Base-by-base conservation (phyloP, 2,329 filamentous ascomycete genomes). In the Erysiphe pulchra region DNA sequence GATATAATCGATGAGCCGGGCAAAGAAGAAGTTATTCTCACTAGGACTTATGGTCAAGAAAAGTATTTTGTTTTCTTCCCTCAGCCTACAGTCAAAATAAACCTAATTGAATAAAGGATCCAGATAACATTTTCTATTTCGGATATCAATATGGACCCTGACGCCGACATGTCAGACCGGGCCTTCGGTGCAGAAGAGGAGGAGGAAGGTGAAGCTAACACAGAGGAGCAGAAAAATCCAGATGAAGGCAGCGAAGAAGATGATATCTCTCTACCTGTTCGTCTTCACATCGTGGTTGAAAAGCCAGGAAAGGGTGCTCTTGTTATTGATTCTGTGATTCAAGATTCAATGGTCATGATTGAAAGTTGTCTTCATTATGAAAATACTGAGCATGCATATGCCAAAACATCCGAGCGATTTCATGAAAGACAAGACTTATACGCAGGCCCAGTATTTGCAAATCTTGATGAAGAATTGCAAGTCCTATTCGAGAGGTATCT, bases 401-500 rank as follows among this genome's bases (percentile, higher is more conserved):
- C 80, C 50, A 68, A 77, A 56, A 76, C 70, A 44, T 76, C 83
- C 51, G 84, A 92, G 57, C 71, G 75, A 59, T 74, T 80, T 53
- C 85, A 84, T 70, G 67, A 73, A 55, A 72, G 83, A 57, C 73
- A 80, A 61, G 75, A 76, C 51, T 63, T 85, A 53, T 98, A 95
- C 67, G 78, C 82, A 38, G 90, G 90, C 47, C 90, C 90, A 50
- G 81, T 84, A 46, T 95, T 94, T 62, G 78, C 76, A 64, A 92
- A 83, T 67, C 75, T 98, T 48, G 90, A 98, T 60, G 85, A 94
- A 66, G 87, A 95, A 60, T 73, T 98, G 40, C 87, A 95, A 69
- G 71, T 84, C 46, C 71, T 93, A 55, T 70, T 95, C 60, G 87
- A 95, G 71, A 75, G 80, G 55, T 98, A 87, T 67, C 73, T 98